Evolutionary conservation across 2,329 filamentous ascomycete species (phyloP), one percentile per base, ranked within the genome.

Genomic region (Diaporthe vaccinii): DNA sequence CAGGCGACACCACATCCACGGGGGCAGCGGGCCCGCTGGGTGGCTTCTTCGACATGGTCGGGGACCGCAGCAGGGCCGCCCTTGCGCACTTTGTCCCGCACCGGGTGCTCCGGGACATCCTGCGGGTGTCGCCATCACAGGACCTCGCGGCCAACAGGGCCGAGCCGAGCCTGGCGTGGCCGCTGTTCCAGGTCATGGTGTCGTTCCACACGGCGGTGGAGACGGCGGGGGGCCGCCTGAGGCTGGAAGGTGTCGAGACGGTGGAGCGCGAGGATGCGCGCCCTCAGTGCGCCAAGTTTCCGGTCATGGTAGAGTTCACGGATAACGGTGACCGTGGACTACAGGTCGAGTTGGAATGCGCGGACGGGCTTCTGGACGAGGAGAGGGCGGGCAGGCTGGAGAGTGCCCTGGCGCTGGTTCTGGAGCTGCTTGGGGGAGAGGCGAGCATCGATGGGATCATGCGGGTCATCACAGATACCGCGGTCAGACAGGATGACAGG

Each of bases 31-130:
- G 39, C 41, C 31, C 59, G 8, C 39, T 65, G 22, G 25, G 2
- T 0, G 15, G 14, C 4, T 65, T 65, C 39, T 31, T 65, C 6
- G 39, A 46, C 3, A 65, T 65, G 59, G 59, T 65, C 4, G 59
- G 59, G 10, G 59, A 65, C 9, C 59, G 59, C n/a, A 65, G 59
- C 25, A 65, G 59, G 17, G 59, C 39, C 8, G 59, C 59, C 15
- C 59, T 65, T 7, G 39, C 39, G 3, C 59, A 65, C 15, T 65
- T 65, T 22, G 41, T 65, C 2, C 61, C 61, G 15, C 61, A 49
- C 61, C 61, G 41, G 1, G 61, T 65, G 25, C 61, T 65, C 20
- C 61, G 61, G 2, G 8, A 3, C 2, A 49, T 65, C 61, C 41
- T 49, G 41, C 25, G 61, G 15, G 25, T 4, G 15, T 25, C 55